Evolutionary conservation across 2,329 filamentous ascomycete species (phyloP), one percentile per base, ranked within the genome.

Genomic region (Plectosphaerella sp.): DNA sequence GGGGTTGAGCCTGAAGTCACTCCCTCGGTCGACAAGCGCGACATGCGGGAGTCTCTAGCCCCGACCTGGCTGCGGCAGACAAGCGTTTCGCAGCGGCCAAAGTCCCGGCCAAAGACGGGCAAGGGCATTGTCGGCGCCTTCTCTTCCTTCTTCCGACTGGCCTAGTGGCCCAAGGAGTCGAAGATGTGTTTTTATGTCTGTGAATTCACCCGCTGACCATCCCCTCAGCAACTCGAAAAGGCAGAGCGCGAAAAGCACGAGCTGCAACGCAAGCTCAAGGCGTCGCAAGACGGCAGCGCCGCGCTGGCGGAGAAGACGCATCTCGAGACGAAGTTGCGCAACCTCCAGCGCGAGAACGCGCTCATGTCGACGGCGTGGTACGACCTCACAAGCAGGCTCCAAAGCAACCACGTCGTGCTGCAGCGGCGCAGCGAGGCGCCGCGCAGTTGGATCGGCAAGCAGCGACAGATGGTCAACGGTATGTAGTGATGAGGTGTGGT

Each of bases 331-430:
- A 71, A 75, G 48, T 80, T 89, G 62, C 82, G 83, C 58, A 88
- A 86, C 60, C 79, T 95, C 54, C 81, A 88, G 66, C 82, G 87
- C 60, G 90, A 95, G 68, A 91, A 90, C 66, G 79, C 80, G 39
- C 78, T 94, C 64, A 90, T 95, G 61, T 77, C 86, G 24, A 88
- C 85, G n/a, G 90, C 90, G 2, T 95, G 89, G 89, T 92, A 92
- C 71, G 89, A 93, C 67, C 80, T 94, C 62, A 85, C 86, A 24
- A 86, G 79, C 64, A 79, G 90, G 49, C 70, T 95, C 59, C 89
- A 94, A 71, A 91, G 88, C 72, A 93, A 92, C 66, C 88, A 89
- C 56, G 86, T 93, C 42, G 83, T 89, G 51, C 71, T 95, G 56
- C 87, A 91, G 64, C 76, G 90, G 58, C 79, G 88, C 59, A 83